Evolutionary conservation across 108 stramenopile species (phyloP).

Genomic region (Skeletonema menzelii): DNA sequence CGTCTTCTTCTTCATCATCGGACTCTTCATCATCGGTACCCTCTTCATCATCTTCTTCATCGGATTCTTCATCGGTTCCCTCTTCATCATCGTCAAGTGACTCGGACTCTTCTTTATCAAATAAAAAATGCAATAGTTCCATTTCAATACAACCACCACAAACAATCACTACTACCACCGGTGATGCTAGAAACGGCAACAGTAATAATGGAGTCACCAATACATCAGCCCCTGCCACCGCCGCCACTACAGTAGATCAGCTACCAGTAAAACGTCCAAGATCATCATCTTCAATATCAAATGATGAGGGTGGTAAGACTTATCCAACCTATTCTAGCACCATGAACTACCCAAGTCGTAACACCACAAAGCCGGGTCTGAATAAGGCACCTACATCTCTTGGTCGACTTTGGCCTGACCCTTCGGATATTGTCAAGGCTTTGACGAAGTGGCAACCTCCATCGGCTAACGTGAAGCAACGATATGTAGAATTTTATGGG

Average conservation of each 20-base stretch:
- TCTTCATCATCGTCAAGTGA: conserved; percentile 22
- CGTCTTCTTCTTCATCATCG: conserved; percentile 10
- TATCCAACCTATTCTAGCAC: conserved; percentile 7
- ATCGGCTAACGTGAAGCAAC: conserved; percentile 2
- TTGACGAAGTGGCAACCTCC: conserved; percentile 43
- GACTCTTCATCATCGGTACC: conserved; percentile 11
- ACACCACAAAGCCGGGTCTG: not conserved
- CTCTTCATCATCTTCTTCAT: not conserved
- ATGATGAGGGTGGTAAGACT: not conserved
- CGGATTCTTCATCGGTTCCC: conserved; percentile 1
- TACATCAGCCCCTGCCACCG: not conserved
- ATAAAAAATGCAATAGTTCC: not conserved
- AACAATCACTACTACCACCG: not conserved
- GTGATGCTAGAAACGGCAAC: not conserved
- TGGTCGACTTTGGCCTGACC: conserved; percentile 42
- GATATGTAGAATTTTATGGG: conserved; percentile 23
- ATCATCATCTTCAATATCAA: not conserved
- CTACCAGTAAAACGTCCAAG: not conserved
- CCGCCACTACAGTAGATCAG: not conserved
- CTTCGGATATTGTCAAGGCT: conserved; percentile 41
- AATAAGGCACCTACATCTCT: conserved; percentile 21
- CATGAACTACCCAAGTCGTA: not conserved
- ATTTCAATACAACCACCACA: not conserved
- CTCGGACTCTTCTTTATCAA: conserved; percentile 4
- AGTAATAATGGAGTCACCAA: not conserved